Evolutionary conservation across 805 yeast species (phyloP).

Genomic region (Cyberlindnera nakhonratchasimensis): DNA sequence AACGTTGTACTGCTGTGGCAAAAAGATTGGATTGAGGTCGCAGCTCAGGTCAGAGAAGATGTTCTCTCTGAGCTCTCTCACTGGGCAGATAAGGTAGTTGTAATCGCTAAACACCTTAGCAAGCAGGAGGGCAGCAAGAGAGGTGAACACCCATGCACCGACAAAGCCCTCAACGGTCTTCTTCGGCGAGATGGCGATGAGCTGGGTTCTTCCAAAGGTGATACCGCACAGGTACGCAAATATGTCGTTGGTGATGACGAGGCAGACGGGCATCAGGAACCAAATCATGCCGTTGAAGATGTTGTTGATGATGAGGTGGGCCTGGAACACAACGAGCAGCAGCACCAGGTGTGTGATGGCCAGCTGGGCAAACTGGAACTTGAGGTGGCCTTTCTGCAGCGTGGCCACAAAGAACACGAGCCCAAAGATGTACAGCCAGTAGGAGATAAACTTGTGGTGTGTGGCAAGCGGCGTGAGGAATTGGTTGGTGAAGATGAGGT

Average conservation of each 20-base stretch:
- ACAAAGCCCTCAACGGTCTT: constrained; percentile 96
- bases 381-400: constrained; percentile 81
- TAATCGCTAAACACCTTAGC: constrained; percentile 62
- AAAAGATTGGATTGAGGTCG: constrained; percentile 84
- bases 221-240: constrained; percentile 97
- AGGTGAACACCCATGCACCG: constrained; percentile 97
- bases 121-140: constrained; percentile 63
- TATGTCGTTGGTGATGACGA: constrained; percentile 91
- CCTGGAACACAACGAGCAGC: constrained; percentile 86
- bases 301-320: constrained; percentile 87
- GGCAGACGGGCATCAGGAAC: constrained; percentile 88
- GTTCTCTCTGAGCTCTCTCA: constrained; percentile 57
- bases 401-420: constrained; percentile 88
- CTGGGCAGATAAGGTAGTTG: constrained; percentile 86
- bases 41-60: constrained; percentile 65
- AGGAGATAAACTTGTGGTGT: constrained; percentile 82
- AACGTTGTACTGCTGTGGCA: constrained; percentile 71
- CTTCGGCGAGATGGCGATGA: constrained; percentile 92
- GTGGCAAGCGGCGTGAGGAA: constrained; percentile 55
- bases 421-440: constrained; percentile 80
- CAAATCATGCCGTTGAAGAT: constrained; percentile 88
- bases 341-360: constrained; percentile 94
- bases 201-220: constrained; percentile 89
- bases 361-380: constrained; percentile 90
- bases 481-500: constrained; percentile 48